A percentile compares a stretch with the other conserved stretches of the same genome.
Conservation (phyloP, 1,139 yeast species). For the Hyphopichia khmerensis region DNA sequence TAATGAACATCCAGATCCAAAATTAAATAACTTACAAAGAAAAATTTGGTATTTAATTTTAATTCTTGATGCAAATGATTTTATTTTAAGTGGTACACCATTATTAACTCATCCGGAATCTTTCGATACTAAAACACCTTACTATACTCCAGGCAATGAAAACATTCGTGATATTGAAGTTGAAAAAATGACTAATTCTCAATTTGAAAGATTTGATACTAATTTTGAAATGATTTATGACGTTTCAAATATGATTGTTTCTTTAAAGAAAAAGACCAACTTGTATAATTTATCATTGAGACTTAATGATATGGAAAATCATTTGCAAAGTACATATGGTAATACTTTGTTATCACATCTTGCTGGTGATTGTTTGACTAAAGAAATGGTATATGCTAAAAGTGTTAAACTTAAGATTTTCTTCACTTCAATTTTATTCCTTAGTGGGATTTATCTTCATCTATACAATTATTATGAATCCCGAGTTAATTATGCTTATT, state of each 20-base stretch:
- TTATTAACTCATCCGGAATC: slow-evolving; percentile 26
- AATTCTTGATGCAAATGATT: slow-evolving; percentile 35
- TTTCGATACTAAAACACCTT: slow-evolving; percentile 24
- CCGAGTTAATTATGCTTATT: slow-evolving; percentile 17
- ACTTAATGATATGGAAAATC: not conserved
- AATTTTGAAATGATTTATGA: slow-evolving; percentile 17
- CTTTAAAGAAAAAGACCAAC: not conserved
- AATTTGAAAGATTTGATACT: slow-evolving; percentile 16
- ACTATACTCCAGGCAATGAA: slow-evolving; percentile 25
- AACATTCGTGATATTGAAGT: slow-evolving; percentile 24
- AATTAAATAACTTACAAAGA: slow-evolving; percentile 34
- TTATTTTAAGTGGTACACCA: slow-evolving; percentile 41
- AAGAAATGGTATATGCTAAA: not conserved
- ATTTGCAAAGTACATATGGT: not conserved
- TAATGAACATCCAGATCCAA: slow-evolving; percentile 16
- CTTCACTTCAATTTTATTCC: not conserved
- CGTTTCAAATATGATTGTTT: slow-evolving; percentile 10
- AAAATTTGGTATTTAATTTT: slow-evolving; percentile 39
- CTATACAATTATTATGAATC: slow-evolving; percentile 37
- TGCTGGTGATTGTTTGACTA: not conserved
- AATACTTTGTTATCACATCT: not conserved
- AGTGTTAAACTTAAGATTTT: not conserved
- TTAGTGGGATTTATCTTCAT: slow-evolving; percentile 13
- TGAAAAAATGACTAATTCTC: slow-evolving; percentile 18
- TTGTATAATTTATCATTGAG: not conserved